A percentile compares a stretch with the other conserved stretches of the same genome.
Evolutionary conservation across 1,139 yeast species (phyloP).

Genomic region (Geotrichum carabidarum): DNA sequence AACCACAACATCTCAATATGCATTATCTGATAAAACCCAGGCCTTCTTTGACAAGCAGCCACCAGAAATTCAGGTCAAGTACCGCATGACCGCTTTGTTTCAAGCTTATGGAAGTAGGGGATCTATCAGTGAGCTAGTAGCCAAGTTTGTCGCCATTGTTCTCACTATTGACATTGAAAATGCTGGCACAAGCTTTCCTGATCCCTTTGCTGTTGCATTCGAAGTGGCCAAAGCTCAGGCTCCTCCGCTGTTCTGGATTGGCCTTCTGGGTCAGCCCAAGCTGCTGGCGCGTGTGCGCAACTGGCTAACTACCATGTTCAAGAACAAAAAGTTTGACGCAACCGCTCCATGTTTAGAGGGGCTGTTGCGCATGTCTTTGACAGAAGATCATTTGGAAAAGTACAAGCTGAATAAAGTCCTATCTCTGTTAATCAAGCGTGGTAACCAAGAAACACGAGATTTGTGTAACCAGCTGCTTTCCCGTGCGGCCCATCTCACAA

Average conservation of each 20-base stretch:
- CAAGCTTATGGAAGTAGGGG: constrained; percentile 8
- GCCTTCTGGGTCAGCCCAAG: constrained; percentile 19
- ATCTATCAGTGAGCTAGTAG: constrained; percentile 10
- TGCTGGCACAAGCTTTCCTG: constrained; percentile 20
- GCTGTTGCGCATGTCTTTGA: constrained; percentile 25
- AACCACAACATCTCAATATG: background rate
- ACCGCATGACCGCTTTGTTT: constrained; percentile 13
- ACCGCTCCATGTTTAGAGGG: constrained; percentile 23
- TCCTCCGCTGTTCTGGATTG: constrained; percentile 28
- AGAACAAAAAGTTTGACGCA: constrained; percentile 22
- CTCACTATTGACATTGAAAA: constrained; percentile 13
- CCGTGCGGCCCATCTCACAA: constrained; percentile 13
- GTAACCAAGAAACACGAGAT: constrained; percentile 16
- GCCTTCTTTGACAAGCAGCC: constrained; percentile 15
- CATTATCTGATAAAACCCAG: constrained; percentile 10
- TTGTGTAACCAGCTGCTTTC: constrained; percentile 8
- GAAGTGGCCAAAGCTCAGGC: constrained; percentile 24
- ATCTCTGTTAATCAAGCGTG: constrained; percentile 23
- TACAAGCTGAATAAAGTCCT: constrained; percentile 28
- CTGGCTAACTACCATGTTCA: constrained; percentile 28
- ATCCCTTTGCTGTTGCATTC: constrained; percentile 28
- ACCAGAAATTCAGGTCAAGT: constrained; percentile 12
- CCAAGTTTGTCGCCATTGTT: constrained; percentile 10
- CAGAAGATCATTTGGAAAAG: constrained; percentile 25
- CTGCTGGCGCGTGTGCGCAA: constrained; percentile 32